Evolutionary conservation across 2,329 filamentous ascomycete genomes (phyloP), one percentile per base, ranked within the genome.

Genomic region (Colletotrichum noveboracense): DNA sequence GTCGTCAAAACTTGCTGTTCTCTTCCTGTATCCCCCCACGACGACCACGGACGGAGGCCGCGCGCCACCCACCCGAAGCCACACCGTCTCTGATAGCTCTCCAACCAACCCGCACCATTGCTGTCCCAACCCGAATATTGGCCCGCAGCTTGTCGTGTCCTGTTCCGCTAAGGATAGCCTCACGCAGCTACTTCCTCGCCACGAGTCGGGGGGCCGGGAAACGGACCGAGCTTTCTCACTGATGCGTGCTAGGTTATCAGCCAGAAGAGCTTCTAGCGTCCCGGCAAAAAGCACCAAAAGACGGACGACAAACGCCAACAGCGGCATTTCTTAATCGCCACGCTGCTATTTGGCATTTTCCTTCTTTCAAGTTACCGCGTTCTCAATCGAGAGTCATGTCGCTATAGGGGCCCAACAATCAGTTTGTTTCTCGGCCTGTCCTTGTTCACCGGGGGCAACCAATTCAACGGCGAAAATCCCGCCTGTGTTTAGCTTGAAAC

Each of bases 191-290:
- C 48, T 36, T 26, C 43, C 30, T 48, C 24, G 38, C 34, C 67
- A 70, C 18, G 48, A 65, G 38, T 70, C 66, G 67, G 38, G 43
- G 55, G 34, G 43, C 26, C 65, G 64, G 74, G 34, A 69, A 74
- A 69, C 58, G 64, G 70, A 74, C 70, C 74, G 70, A 73, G 70
- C 60, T 65, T 67, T 74, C 36, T 64, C 58, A 60, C 68, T 55
- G 60, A 66, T 52, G 36, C 21, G 34, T 61, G 38, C 62, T 64
- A 48, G 26, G 62, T 38, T 43, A 56, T 55, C 62, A 43, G 70
- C 70, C n/a, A 52, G 43, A 13, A 52, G 21, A 32, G 18, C 61
- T 60, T 60, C 32, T 75, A 73, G 74, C 66, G 64, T 43, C 67
- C 21, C 30, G 55, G 61, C 14, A 67, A 28, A 68, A 43, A 14